Evolutionary conservation across 129 eudicot species (phyloP).

Genomic region (Ambrosia artemisiifolia): DNA sequence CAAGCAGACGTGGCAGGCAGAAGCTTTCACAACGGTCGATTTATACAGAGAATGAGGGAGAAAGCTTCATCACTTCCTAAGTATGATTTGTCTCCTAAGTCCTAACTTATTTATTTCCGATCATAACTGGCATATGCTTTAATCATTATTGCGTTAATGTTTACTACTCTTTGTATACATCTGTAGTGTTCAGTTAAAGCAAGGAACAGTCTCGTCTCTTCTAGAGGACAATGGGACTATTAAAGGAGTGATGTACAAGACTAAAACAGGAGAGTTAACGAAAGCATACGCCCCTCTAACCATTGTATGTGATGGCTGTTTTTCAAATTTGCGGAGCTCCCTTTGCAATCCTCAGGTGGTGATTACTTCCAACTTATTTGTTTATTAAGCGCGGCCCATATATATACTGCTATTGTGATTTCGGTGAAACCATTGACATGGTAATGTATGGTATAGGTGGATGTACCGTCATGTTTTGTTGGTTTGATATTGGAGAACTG

Average conservation of each 20-base stretch:
- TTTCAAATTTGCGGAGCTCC: constrained; percentile 73
- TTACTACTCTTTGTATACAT: not conserved
- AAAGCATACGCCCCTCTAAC: constrained; percentile 79
- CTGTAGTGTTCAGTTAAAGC: constrained; percentile 66
- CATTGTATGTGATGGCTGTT: constrained; percentile 85
- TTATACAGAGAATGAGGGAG: constrained; percentile 76
- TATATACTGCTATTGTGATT: not conserved
- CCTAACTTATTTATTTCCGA: not conserved
- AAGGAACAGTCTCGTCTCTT: constrained; percentile 82
- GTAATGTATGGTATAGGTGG: constrained; percentile 46
- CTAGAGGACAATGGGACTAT: constrained; percentile 71
- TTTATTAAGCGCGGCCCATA: not conserved
- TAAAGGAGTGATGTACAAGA: constrained; percentile 72
- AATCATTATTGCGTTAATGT: not conserved
- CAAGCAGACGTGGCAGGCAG: constrained; percentile 79
- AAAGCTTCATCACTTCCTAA: constrained; percentile 77
- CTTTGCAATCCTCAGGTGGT: constrained; percentile 78
- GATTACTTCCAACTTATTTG: not conserved
- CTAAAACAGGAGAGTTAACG: constrained; percentile 51
- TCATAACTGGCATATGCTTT: not conserved
- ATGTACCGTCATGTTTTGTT: constrained; percentile 77
- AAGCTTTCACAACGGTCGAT: constrained; percentile 88
- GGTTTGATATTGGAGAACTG: constrained; percentile 79
- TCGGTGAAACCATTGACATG: not conserved
- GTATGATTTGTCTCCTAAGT: constrained; percentile 26